phyloP scores from a whole-genome alignment of 2,329 filamentous ascomycete species.

The Neofusicoccum kwambonambiense region DNA sequence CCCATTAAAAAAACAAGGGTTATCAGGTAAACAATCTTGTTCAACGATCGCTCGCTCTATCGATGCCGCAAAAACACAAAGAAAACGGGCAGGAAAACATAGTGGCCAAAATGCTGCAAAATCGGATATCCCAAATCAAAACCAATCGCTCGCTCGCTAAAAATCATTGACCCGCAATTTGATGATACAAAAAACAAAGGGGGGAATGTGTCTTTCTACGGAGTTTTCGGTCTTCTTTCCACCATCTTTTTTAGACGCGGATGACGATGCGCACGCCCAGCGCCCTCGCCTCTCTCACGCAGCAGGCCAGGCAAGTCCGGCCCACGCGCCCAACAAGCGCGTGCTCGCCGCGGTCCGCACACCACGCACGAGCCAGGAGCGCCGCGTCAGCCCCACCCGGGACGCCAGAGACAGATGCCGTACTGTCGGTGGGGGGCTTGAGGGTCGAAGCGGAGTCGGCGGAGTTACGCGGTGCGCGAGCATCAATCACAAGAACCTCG shows the following conservation, averaged over 20 bases:
- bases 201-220: background rate
- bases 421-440: background rate
- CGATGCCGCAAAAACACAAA: background rate
- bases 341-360: conserved; percentile 72
- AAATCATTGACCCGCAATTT: conserved; percentile 13
- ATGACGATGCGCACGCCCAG: conserved; percentile 68
- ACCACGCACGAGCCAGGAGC: conserved; percentile 69
- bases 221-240: background rate
- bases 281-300: conserved; percentile 71
- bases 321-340: conserved; percentile 67
- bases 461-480: conserved; percentile 37
- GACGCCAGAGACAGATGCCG: background rate
- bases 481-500: conserved; percentile 44
- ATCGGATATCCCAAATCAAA: conserved; percentile 12
- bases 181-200: background rate
- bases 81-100: background rate
- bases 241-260: conserved; percentile 26
- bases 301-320: conserved; percentile 70
- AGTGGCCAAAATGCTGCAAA: background rate
- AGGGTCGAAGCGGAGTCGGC: background rate
- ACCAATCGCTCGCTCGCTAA: background rate
- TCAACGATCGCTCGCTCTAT: conserved; percentile 7
- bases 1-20: background rate
- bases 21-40: conserved; percentile 5
- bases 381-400: conserved; percentile 61